Evolutionary conservation across 1,139 yeast species (phyloP).

Genomic region (Suhomyces maxii): DNA sequence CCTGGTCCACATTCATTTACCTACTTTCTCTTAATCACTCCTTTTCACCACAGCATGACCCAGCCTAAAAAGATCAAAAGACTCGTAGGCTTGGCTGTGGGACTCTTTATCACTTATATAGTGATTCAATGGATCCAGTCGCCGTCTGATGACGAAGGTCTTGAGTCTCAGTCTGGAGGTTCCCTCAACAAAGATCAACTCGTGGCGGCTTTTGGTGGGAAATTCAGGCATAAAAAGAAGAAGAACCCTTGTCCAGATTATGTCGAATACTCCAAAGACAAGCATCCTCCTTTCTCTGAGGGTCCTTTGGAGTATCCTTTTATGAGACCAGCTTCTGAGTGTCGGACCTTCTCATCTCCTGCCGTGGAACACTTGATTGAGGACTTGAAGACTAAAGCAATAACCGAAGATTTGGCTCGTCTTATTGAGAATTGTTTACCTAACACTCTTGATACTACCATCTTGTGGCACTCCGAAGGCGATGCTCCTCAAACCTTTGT

Average conservation of each 20-base stretch:
- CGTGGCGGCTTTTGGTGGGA: too few relatives aligned
- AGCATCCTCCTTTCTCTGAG: constrained; percentile 51
- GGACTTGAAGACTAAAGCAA: constrained; percentile 51
- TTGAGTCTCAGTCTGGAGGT: too few relatives aligned
- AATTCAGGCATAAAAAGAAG: too few relatives aligned
- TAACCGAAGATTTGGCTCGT: constrained; percentile 67
- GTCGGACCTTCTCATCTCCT: constrained; percentile 69
- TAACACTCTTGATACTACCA: constrained; percentile 84
- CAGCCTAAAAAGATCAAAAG: neutral
- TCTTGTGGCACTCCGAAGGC: constrained; percentile 59
- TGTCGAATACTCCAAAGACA: constrained; percentile 37
- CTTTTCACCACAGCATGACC: neutral
- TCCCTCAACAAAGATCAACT: too few relatives aligned
- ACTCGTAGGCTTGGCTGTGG: neutral
- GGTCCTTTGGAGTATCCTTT: constrained; percentile 58
- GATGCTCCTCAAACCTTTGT: constrained; percentile 49
- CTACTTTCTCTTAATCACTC: too few relatives aligned
- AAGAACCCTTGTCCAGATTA: constrained; percentile 38
- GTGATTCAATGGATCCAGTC: neutral
- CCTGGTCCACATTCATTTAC: too few relatives aligned
- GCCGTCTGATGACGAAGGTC: neutral
- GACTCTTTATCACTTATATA: neutral
- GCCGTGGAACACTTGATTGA: constrained; percentile 64
- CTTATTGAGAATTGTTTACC: constrained; percentile 83
- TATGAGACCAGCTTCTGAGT: constrained; percentile 71